Conservation (phyloP, 2,329 filamentous ascomycete species). For the Thielaviopsis punctulata region DNA sequence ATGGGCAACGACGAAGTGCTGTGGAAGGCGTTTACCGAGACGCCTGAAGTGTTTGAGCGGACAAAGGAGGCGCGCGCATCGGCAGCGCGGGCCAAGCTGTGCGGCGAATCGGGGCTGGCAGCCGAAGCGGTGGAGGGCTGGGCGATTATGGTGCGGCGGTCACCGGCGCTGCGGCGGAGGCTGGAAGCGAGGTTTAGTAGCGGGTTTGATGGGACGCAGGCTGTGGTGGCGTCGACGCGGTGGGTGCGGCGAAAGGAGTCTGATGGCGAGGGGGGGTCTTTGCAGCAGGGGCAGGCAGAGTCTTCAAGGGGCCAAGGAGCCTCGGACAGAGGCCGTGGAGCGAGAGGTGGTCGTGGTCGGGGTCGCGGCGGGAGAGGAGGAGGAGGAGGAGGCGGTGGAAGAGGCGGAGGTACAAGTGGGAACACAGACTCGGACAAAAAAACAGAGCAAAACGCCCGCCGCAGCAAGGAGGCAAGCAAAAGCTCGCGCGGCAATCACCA, state of each 20-base stretch:
- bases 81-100: conserved; percentile 43
- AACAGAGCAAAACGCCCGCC: conserved; percentile 9
- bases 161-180: conserved; percentile 47
- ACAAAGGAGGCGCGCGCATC: conserved; percentile 45
- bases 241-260: conserved; percentile 26
- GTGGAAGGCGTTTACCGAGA: conserved; percentile 52
- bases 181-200: conserved; percentile 55
- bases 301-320: conserved; percentile 18
- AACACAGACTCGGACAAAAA: background rate
- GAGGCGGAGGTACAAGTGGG: background rate
- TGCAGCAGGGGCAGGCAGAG: conserved; percentile 12
- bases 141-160: conserved; percentile 67
- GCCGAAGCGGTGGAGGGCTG: conserved; percentile 92
- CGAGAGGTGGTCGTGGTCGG: conserved; percentile 28
- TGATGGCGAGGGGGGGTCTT: conserved; percentile 20
- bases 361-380: conserved; percentile 28
- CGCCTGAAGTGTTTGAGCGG: conserved; percentile 49
- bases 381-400: conserved; percentile 19
- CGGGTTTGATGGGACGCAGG: conserved; percentile 50
- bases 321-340: conserved; percentile 26
- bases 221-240: conserved; percentile 44
- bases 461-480: conserved; percentile 14
- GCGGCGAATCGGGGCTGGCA: conserved; percentile 68
- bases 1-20: conserved; percentile 52
- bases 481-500: background rate